Base-by-base conservation (phyloP, 176 grass and related monocot genomes). In the Zea luxurians region DNA sequence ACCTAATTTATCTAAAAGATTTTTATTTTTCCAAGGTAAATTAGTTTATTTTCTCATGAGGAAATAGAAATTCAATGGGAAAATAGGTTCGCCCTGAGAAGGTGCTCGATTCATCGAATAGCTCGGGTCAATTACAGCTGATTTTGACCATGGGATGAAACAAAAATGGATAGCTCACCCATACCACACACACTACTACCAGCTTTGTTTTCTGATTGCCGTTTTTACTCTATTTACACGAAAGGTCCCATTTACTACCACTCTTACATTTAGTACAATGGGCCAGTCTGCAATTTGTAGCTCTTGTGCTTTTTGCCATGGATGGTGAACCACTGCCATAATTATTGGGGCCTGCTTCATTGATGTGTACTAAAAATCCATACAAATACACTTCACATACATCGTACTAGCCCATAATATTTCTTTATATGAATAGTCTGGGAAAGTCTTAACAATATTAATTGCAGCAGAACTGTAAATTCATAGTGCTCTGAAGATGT, bases 341-440 rank as follows among this genome's bases (percentile, higher is more conserved):
- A 61, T n/a, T 60, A 35, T 20, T 34, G 4, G 64, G 64, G 20
- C 15, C 9, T 49, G 17, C n/a, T 68, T 67, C 10, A 11, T 55
- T 43, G 11, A 78, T 4, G 37, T 57, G 36, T 57, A 55, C 64
- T 79, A 49, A 57, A 44, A 34, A 27, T 79, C 77, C 48, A 68
- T 10, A 48, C 63, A 43, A 66, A 78, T 27, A 42, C 63, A 78
- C 16, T 37, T 67, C 62, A 53, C 17, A n/a, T 11, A 6, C 35
- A 53, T 48, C 47, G 13, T 18, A 13, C 16, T 9, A 16, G 0
- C 47, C 1, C 62, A 13, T 52, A 64, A 8, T 6, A 18, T 77
- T 45, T 7, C 27, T 27, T 27, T 77, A 27, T 27, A 27, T 77
- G 13, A 45, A 45, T 85, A 43, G 42, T 9, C 3, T 2, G 2